phyloP scores from a whole-genome alignment of 2,329 filamentous ascomycete species.

The Piedraia hortae region DNA sequence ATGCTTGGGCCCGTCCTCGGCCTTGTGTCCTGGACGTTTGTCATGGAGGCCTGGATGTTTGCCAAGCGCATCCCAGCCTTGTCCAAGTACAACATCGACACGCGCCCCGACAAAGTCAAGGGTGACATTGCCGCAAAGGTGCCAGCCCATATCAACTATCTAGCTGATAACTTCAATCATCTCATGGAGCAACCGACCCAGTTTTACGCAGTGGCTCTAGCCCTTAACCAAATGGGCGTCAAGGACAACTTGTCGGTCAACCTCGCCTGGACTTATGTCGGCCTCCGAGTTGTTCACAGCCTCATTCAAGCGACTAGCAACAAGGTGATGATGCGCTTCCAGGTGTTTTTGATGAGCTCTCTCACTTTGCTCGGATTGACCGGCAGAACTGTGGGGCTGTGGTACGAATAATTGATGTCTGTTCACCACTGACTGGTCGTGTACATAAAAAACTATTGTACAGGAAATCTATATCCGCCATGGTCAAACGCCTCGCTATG shows the following conservation, averaged over 20 bases:
- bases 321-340: conserved; percentile 13
- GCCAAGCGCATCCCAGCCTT: conserved; percentile 14
- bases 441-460: too few species aligned
- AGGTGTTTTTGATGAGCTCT: conserved; percentile 11
- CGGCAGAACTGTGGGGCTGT: conserved; percentile 3
- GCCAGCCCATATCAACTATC: conserved; percentile 9
- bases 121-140: conserved; percentile 5
- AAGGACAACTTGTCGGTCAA: conserved; percentile 8
- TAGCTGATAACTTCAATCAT: conserved; percentile 19
- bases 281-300: conserved; percentile 15
- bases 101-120: conserved; percentile 3
- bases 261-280: conserved; percentile 19
- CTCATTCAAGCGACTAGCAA: conserved; percentile 16
- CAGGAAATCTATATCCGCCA: not conserved
- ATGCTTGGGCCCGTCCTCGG: conserved; percentile 8
- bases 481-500: not conserved
- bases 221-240: conserved; percentile 12
- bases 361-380: conserved; percentile 12
- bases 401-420: too few species aligned
- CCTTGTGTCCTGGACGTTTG: conserved; percentile 16
- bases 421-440: too few species aligned
- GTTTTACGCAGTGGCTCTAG: conserved; percentile 17
- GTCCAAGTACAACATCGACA: conserved; percentile 7
- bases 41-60: conserved; percentile 19
- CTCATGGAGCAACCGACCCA: conserved; percentile 19